These are phyloP conservation scores for Helicocarpus griseus DNA, from an alignment of 2,329 filamentous ascomycete species.

Conservation along the genomic window DNA sequence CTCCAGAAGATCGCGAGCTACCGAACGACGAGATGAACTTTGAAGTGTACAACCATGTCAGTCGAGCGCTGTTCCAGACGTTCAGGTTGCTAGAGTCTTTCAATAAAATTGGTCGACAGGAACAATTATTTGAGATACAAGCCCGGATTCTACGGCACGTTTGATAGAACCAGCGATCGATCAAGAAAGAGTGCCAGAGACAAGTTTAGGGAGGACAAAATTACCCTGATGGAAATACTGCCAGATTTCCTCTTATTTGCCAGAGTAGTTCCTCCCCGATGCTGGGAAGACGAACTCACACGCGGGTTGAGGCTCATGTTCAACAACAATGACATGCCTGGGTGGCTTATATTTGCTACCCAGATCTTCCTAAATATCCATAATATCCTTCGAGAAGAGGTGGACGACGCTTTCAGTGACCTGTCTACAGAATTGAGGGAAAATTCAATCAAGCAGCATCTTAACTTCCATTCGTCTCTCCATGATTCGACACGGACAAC, in stretches of 20 bases:
- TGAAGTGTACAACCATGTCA: constrained; percentile 10
- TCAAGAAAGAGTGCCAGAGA: constrained; percentile 17
- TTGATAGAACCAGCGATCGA: constrained; percentile 13
- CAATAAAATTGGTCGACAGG: constrained; percentile 2
- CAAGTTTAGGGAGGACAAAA: constrained; percentile 29
- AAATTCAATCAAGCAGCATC: constrained; percentile 18
- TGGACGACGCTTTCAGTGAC: constrained; percentile 8
- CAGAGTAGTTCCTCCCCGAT: constrained; percentile 6
- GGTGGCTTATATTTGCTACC: constrained; percentile 32
- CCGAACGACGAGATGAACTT: constrained; percentile 13
- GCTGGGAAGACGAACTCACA: constrained; percentile 30
- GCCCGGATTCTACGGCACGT: constrained; percentile 11
- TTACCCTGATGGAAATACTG: constrained; percentile 25
- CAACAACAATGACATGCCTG: constrained; percentile 22
- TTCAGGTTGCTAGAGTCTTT: constrained; percentile 12
- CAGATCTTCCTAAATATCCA: constrained; percentile 37
- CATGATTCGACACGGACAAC: constrained; percentile 22
- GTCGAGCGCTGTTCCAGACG: constrained; percentile 11
- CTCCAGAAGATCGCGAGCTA: constrained; percentile 6
- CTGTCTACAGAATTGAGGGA: constrained; percentile 11
- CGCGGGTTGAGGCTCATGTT: constrained; percentile 26
- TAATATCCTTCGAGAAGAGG: constrained; percentile 18
- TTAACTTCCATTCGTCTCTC: constrained; percentile 24
- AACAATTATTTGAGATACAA: constrained; percentile 9
- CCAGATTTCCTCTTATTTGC: constrained; percentile 20